Evolutionary conservation across 805 yeast genomes (phyloP).

Genomic region (Hermanozyma aechmeae): DNA sequence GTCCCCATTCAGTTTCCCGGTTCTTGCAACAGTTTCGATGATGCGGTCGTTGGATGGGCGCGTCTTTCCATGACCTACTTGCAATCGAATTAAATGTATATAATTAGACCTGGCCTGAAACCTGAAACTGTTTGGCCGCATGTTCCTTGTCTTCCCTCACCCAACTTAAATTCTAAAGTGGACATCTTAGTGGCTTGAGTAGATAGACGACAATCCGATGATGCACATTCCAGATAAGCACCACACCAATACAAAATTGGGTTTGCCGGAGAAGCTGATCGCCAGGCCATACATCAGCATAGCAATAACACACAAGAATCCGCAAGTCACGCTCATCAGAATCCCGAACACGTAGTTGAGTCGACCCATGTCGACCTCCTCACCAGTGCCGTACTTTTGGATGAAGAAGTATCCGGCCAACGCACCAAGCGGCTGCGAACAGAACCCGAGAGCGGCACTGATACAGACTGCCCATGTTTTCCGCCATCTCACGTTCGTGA

Average conservation of each 20-base stretch:
- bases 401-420: constrained; percentile 49
- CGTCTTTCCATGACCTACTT: too few relatives aligned
- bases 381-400: constrained; percentile 14
- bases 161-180: too few relatives aligned
- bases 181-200: constrained; percentile 5
- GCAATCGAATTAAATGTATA: too few relatives aligned
- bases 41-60: too few relatives aligned
- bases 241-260: constrained; percentile 51
- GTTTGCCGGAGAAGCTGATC: constrained; percentile 57
- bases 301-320: constrained; percentile 75
- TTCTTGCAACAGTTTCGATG: too few relatives aligned
- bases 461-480: constrained; percentile 51
- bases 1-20: too few relatives aligned
- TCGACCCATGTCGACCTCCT: constrained; percentile 17
- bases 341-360: constrained; percentile 44
- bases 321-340: constrained; percentile 67
- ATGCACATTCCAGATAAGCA: constrained; percentile 48
- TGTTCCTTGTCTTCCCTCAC: too few relatives aligned
- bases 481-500: constrained; percentile 31
- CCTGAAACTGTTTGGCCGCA: too few relatives aligned
- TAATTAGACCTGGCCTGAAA: too few relatives aligned
- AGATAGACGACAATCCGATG: constrained; percentile 39
- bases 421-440: constrained; percentile 89
- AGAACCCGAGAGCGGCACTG: constrained; percentile 66
- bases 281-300: too few relatives aligned